phyloP scores from a whole-genome alignment of 371 early-diverging fungal genomes.

The Mortierella sp. region DNA sequence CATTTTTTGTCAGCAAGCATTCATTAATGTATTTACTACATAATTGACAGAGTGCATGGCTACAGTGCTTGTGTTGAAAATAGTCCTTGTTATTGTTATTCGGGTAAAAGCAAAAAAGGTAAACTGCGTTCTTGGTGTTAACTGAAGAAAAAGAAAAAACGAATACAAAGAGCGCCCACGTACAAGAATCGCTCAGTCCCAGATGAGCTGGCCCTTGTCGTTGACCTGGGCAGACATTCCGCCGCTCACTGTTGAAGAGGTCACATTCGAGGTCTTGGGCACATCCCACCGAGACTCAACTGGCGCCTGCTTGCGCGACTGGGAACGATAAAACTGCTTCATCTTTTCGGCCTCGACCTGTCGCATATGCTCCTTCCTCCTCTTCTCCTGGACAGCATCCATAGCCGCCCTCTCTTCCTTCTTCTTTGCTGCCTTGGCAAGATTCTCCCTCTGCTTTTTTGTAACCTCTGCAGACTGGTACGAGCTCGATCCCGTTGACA shows the following conservation, averaged over 20 bases:
- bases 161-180: background rate
- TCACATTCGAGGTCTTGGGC: constrained; percentile 25
- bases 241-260: constrained; percentile 34
- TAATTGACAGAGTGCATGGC: background rate
- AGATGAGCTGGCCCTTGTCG: constrained; percentile 35
- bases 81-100: background rate
- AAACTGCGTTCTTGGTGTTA: background rate
- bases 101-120: background rate
- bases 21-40: background rate
- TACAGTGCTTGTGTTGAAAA: background rate
- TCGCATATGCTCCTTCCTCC: constrained; percentile 46
- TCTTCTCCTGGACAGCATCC: constrained; percentile 51
- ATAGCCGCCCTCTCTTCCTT: constrained; percentile 52
- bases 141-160: too few relatives aligned
- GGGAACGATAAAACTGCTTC: constrained; percentile 54
- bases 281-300: constrained; percentile 36
- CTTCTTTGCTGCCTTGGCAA: constrained; percentile 51
- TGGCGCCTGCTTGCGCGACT: constrained; percentile 40
- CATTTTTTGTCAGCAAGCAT: background rate
- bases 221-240: constrained; percentile 28
- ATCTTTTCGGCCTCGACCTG: constrained; percentile 54
- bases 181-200: constrained; percentile 27
- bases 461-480: constrained; percentile 42
- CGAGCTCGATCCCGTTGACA: constrained; percentile 25
- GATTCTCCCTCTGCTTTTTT: constrained; percentile 57